Percentiles rank a stretch among this genome's conserved stretches.
Evolutionary conservation across 768 basidiomycete genomes (phyloP).

Genomic region (Trametes elegans): DNA sequence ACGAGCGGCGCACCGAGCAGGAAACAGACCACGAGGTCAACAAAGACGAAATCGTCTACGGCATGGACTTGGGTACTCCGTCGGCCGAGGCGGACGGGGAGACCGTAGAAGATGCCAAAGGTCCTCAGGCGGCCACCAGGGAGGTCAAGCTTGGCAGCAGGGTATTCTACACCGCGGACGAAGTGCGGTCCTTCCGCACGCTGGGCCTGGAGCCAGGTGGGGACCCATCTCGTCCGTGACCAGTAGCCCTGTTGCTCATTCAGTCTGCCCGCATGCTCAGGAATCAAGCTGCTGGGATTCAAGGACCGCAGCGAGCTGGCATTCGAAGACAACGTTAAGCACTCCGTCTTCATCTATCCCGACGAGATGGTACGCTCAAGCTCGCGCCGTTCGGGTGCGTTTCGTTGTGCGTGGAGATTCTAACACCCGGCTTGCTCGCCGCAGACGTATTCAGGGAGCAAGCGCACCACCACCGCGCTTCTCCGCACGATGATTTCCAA

Average conservation of each 20-base stretch:
- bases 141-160: slow-evolving; percentile 30
- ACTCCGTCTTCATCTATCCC: slow-evolving; percentile 89
- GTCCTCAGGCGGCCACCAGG: slow-evolving; percentile 23
- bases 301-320: slow-evolving; percentile 65
- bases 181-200: slow-evolving; percentile 79
- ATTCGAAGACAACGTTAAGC: slow-evolving; percentile 91
- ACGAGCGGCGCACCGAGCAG: slow-evolving; percentile 16
- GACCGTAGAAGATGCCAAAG: slow-evolving; percentile 31
- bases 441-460: slow-evolving; percentile 84
- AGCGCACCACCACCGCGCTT: slow-evolving; percentile 86
- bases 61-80: slow-evolving; percentile 39
- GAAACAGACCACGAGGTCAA: slow-evolving; percentile 37
- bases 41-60: slow-evolving; percentile 37
- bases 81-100: slow-evolving; percentile 37
- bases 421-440: not conserved
- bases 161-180: slow-evolving; percentile 86
- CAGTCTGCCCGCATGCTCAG: slow-evolving; percentile 36
- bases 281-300: slow-evolving; percentile 91
- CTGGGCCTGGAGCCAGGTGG: slow-evolving; percentile 74
- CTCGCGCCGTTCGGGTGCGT: not conserved
- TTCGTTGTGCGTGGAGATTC: not conserved
- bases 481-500: slow-evolving; percentile 81
- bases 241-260: not conserved
- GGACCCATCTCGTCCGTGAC: slow-evolving; percentile 15
- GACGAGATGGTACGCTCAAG: slow-evolving; percentile 68